These are phyloP conservation scores for Candida silvicultrix DNA, from an alignment of 805 yeast species.

Conservation along the genomic window DNA sequence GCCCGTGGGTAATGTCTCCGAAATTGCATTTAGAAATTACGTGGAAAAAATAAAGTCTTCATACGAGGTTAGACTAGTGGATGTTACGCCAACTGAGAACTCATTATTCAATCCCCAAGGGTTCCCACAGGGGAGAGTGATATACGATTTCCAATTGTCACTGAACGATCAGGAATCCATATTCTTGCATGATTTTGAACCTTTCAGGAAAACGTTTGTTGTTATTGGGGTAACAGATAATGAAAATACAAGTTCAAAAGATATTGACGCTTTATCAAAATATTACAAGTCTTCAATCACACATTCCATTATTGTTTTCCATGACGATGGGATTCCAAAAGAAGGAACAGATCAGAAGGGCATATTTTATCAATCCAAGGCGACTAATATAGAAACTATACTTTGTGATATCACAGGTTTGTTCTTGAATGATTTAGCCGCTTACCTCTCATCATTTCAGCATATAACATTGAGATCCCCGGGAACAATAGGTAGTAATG, in stretches of 20 bases:
- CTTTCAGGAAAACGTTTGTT: slow-evolving; percentile 71
- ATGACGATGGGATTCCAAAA: background rate
- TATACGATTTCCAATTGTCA: slow-evolving; percentile 47
- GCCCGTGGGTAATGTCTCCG: slow-evolving; percentile 50
- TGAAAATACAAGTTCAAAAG: slow-evolving; percentile 14
- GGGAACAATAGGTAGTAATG: slow-evolving; percentile 50
- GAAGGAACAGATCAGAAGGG: slow-evolving; percentile 1
- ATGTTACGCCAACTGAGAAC: slow-evolving; percentile 61
- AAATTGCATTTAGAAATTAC: slow-evolving; percentile 32
- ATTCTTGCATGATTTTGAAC: slow-evolving; percentile 83
- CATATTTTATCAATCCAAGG: slow-evolving; percentile 6
- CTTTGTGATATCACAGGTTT: slow-evolving; percentile 67
- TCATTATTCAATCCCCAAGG: slow-evolving; percentile 74
- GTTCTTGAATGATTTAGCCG: slow-evolving; percentile 58
- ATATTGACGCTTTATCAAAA: slow-evolving; percentile 35
- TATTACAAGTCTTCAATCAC: slow-evolving; percentile 46
- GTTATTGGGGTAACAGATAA: slow-evolving; percentile 40
- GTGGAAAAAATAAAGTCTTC: slow-evolving; percentile 38
- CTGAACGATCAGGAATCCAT: slow-evolving; percentile 49
- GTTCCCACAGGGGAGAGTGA: slow-evolving; percentile 70
- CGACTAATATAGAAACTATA: slow-evolving; percentile 45
- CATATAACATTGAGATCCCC: slow-evolving; percentile 84
- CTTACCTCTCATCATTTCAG: slow-evolving; percentile 65
- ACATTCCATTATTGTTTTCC: slow-evolving; percentile 51
- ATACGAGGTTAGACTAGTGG: slow-evolving; percentile 65